Conservation (phyloP, 2,329 filamentous ascomycete species). For the Lasiodiplodia sp. region DNA sequence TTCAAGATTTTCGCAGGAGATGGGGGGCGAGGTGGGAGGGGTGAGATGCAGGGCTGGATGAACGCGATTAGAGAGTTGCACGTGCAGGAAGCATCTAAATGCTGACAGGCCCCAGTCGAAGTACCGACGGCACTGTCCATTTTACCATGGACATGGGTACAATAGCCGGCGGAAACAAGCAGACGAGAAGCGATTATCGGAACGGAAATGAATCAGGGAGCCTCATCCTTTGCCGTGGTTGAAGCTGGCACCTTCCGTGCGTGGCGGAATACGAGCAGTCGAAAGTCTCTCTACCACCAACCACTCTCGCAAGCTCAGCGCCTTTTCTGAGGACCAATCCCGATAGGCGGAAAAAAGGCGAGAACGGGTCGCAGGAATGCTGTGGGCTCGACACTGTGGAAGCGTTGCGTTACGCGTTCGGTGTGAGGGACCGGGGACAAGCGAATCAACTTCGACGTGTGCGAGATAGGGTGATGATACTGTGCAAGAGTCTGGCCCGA, state of each 20-base stretch:
- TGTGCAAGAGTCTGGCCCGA: conserved; percentile 17
- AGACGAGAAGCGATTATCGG: too few relatives aligned
- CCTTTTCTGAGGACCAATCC: neutral
- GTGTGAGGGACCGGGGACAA: neutral
- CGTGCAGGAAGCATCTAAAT: conserved; percentile 6
- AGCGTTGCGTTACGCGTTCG: conserved; percentile 15
- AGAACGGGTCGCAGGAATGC: neutral
- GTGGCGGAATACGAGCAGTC: neutral
- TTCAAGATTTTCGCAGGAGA: conserved; percentile 8
- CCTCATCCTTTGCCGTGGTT: neutral
- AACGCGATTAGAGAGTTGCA: conserved; percentile 1
- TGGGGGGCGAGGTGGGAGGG: neutral
- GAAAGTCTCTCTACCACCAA: neutral
- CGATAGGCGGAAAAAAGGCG: conserved; percentile 20
- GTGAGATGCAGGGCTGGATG: neutral
- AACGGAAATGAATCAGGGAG: conserved; percentile 1
- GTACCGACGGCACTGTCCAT: conserved; percentile 1
- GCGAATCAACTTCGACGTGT: conserved; percentile 12
- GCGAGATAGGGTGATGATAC: conserved; percentile 24
- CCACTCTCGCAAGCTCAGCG: neutral
- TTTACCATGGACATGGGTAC: conserved; percentile 14
- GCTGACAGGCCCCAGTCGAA: conserved; percentile 16
- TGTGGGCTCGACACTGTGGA: neutral
- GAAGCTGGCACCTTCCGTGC: neutral
- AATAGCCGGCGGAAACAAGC: neutral